Base-by-base conservation (phyloP, 306 rosid genomes). In the Mimosa bimucronata region DNA sequence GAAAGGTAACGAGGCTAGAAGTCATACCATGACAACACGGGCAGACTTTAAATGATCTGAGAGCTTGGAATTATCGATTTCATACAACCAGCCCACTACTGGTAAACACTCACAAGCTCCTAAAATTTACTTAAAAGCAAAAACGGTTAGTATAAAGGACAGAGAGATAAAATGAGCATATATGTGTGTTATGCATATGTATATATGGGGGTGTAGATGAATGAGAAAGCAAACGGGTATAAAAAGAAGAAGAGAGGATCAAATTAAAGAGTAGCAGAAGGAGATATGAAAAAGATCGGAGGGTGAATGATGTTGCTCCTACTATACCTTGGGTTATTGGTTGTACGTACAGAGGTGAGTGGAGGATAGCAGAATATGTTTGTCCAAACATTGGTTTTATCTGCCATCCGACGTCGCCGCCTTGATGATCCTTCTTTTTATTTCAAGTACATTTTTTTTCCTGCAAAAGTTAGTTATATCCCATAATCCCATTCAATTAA, bases 1-100 rank as follows among this genome's bases (percentile, higher is more conserved):
- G 41, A 42, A 76, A 45, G 71, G 48, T 66, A 9, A 64, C 74
- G 62, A 23, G 55, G 48, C n/a, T 3, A 4, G 58, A 21, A 61
- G 68, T 7, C 15, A 66, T 89, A 92, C 98, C 98, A 94, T 88
- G 76, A 84, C 97, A 65, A 91, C 60, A 68, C 91, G 84, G 40
- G 89, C 74, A 23, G 73, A 83, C 69, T 79, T 87, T 18, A 92
- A 85, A 68, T 91, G 91, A 18, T 85, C 88, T 18, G 93, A 89
- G 55, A 94, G 97, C 73, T 80, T 78, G 18, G 90, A 85, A 71
- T 91, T 97, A 77, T 89, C 87, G 66, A 94, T 77, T 80, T 91
- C 85, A 66, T 91, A 90, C 82, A 88, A 89, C 61, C 79, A 71
- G 11, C 97, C 97, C 29, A 87, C 92, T 67, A n/a, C n/a, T n/a